Conservation (phyloP, 2,329 filamentous ascomycete species). For the Epichloe bromicola region DNA sequence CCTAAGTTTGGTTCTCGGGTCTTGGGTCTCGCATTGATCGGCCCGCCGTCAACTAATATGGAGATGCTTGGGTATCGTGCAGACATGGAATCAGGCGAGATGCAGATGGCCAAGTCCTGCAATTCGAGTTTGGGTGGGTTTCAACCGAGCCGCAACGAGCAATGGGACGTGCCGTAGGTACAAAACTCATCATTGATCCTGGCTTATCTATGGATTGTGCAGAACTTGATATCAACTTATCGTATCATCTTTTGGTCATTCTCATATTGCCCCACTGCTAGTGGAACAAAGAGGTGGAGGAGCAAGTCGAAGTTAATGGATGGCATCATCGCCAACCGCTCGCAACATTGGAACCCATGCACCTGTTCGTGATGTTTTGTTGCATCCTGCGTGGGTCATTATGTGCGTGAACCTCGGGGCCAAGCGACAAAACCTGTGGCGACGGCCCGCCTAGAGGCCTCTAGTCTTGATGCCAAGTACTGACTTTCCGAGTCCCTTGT, state of each 20-base stretch:
- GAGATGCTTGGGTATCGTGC: background rate
- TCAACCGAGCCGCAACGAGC: background rate
- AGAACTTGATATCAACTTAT: background rate
- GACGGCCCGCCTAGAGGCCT: no score
- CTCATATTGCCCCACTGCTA: background rate
- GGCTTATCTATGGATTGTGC: background rate
- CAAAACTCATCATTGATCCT: background rate
- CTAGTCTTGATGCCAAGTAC: background rate
- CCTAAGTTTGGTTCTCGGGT: background rate
- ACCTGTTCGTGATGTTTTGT: no score
- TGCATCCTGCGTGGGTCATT: no score
- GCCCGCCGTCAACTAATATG: background rate
- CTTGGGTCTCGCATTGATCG: background rate
- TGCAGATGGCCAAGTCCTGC: background rate
- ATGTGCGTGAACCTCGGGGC: no score
- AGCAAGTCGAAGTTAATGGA: background rate
- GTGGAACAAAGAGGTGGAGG: background rate
- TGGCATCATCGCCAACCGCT: background rate
- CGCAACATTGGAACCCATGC: no score
- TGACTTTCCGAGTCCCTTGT: background rate
- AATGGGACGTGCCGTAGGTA: no score
- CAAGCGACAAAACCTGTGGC: no score
- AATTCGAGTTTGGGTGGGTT: background rate
- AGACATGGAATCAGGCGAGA: background rate
- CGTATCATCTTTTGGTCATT: background rate